Evolutionary conservation across 768 basidiomycete species (phyloP), one percentile per base, ranked within the genome.

Genomic region (Amanita jacksonii): DNA sequence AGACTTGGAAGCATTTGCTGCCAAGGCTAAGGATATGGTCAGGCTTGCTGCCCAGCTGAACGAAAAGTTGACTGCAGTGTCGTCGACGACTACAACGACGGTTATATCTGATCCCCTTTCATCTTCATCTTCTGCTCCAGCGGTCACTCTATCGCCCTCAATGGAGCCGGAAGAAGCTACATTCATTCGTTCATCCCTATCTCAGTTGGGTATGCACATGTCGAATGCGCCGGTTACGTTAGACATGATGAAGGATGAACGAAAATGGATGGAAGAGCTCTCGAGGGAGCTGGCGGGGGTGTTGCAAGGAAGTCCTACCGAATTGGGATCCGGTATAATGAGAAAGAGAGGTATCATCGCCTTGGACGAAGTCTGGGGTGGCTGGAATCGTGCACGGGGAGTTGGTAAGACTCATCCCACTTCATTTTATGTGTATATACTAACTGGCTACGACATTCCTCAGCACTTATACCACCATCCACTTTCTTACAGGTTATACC

Each of bases 11-110:
- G 84, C 83, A 0, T 64, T 98, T 36, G 92, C 87, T 85, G 69
- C 82, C 38, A 87, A 93, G 57, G 91, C 92, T 1, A 83, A 79
- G 51, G 90, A 93, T 52, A 94, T 98, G 81, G 92, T 93, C 45
- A 76, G 76, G 23, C 72, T 97, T 18, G 92, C 94, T 2, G 82
- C 81, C 41, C 84, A 93, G 28, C 74, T 98, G 49, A 92, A 89
- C 55, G 78, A 86, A 45, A 85, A 78, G 49, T 69, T 96, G 19
- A 80, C 81, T 5, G 72, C 74, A 9, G 34, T 36, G 34, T 36
- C 34, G 15, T 16, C 15, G 9, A 36, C 18, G 4, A 36, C 31
- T 10, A 32, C 31, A 10, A 32, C 31, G 0, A 53, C 59, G 1
- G 45, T 63, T 0, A 46, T 47, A 9, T 22, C 55, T 45, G 44